Evolutionary conservation across 1,284 basidiomycete species (phyloP).

Genomic region (Afroboletus lepidellus): DNA sequence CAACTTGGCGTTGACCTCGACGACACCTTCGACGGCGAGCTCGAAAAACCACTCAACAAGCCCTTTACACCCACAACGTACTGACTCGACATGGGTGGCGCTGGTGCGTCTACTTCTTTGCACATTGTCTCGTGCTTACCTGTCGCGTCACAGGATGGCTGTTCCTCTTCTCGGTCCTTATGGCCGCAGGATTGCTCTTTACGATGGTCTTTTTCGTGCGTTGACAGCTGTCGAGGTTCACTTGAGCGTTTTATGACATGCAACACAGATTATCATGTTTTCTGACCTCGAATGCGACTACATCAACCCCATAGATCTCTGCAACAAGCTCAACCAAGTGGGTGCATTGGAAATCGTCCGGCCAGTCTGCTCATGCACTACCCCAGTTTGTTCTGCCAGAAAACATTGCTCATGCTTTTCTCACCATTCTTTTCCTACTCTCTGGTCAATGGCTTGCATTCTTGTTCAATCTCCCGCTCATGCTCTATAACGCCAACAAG

Average conservation of each 20-base stretch:
- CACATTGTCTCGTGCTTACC: neutral
- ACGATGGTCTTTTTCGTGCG: slow-evolving; percentile 98
- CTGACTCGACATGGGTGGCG: slow-evolving; percentile 26
- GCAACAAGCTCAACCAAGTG: slow-evolving; percentile 99
- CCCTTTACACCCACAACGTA: neutral
- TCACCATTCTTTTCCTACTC: slow-evolving; percentile 86
- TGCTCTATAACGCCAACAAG: slow-evolving; percentile 96
- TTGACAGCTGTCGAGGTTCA: slow-evolving; percentile 22
- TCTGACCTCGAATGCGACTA: slow-evolving; percentile 98
- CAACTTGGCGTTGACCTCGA: slow-evolving; percentile 1
- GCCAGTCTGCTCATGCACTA: neutral
- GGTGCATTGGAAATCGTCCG: neutral
- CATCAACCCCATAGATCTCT: slow-evolving; percentile 99
- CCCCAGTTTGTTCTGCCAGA: slow-evolving; percentile 94
- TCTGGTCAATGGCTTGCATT: slow-evolving; percentile 96
- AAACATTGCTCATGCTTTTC: slow-evolving; percentile 91
- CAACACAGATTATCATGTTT: slow-evolving; percentile 95
- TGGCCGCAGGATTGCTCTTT: slow-evolving; percentile 90
- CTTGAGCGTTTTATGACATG: slow-evolving; percentile 1
- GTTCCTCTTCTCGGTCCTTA: slow-evolving; percentile 77
- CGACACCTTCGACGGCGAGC: too few relatives aligned
- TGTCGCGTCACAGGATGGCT: slow-evolving; percentile 70
- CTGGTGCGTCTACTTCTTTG: slow-evolving; percentile 22
- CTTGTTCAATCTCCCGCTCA: slow-evolving; percentile 86
- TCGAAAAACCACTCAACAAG: neutral